Conservation (phyloP, 2,329 filamentous ascomycete genomes). For the Trichoderma oligosporum region DNA sequence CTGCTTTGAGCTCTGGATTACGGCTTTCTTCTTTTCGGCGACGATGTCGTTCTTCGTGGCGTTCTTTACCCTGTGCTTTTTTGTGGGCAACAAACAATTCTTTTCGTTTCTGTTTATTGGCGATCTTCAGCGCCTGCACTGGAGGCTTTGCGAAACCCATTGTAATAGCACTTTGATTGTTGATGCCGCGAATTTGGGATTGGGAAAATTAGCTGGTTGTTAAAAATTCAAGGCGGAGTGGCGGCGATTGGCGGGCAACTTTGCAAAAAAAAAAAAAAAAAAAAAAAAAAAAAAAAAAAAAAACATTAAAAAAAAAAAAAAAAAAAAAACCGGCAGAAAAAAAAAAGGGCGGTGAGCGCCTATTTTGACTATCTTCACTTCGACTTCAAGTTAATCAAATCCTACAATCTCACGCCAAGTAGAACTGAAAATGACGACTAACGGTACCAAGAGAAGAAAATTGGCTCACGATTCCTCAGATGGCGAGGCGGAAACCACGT, state of each 20-base stretch:
- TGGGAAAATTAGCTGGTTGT: constrained; percentile 15
- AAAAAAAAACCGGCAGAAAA: too few relatives aligned
- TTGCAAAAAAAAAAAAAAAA: too few relatives aligned
- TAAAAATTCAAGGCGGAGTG: constrained; percentile 5
- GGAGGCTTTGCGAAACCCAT: constrained; percentile 38
- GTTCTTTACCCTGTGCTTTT: constrained; percentile 67
- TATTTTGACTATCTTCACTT: too few relatives aligned
- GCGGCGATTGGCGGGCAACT: background rate
- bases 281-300: too few relatives aligned
- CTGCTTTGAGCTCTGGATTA: constrained; percentile 70
- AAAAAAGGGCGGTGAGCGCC: too few relatives aligned
- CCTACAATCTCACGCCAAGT: too few relatives aligned
- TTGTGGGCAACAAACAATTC: constrained; percentile 77
- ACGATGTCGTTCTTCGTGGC: constrained; percentile 71
- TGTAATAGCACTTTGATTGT: background rate
- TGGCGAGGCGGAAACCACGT: constrained; percentile 38
- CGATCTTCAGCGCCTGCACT: constrained; percentile 44
- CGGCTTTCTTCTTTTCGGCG: constrained; percentile 82
- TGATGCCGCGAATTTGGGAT: background rate
- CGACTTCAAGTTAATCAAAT: too few relatives aligned
- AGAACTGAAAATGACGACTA: constrained; percentile 47
- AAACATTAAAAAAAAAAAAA: constrained; percentile 26
- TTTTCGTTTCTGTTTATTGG: constrained; percentile 77
- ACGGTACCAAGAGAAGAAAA: constrained; percentile 55
- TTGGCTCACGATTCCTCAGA: constrained; percentile 51